Base-by-base conservation (phyloP, 768 basidiomycete genomes). In the Suillus paluster region DNA sequence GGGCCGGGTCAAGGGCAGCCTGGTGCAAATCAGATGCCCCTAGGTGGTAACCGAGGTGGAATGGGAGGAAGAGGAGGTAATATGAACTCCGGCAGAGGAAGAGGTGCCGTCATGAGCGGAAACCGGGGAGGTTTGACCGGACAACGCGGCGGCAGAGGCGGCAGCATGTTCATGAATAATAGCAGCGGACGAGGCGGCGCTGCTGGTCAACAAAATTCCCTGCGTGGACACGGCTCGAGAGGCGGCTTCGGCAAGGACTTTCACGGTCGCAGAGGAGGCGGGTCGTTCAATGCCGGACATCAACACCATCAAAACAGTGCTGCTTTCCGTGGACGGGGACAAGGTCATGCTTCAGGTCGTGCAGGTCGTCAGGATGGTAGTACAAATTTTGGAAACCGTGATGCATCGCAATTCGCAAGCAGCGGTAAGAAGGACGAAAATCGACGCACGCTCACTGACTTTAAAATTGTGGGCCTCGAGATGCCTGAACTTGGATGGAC, bases 401-500 rank as follows among this genome's bases (percentile, higher is more conserved):
- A 91, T 72, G 80, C 81, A 45, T 66, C 79, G 21, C 69, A 78
- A 66, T 82, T 75, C 67, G 76, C 81, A 69, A 76, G 75, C 53
- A 71, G 77, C 71, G 87, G 88, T 83, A 92, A 92, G 84, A 91
- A 90, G 77, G 91, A 93, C 72, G 92, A 94, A 75, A 90, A 91
- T 73, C 86, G 90, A 71, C 87, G 94, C 69, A 97, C 96, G 34
- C 87, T 99, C 68, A 98, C 95, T 41, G 97, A 99, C 79, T 99
- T 99, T 86, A 94, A 97, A 79, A 95, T 99, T 73, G 82, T 96
- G 71, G 95, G 92, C 30, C 82, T 98, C 67, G 88, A 92, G 73
- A 90, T 97, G 67, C 86, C 82, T 68, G 88, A 90, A 67, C 79
- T 97, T 62, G 80, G 79, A 67, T 98, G 97, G 97, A 84, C 81